Evolutionary conservation across 1,284 basidiomycete species (phyloP).

Genomic region (Psilocybe mexicana): DNA sequence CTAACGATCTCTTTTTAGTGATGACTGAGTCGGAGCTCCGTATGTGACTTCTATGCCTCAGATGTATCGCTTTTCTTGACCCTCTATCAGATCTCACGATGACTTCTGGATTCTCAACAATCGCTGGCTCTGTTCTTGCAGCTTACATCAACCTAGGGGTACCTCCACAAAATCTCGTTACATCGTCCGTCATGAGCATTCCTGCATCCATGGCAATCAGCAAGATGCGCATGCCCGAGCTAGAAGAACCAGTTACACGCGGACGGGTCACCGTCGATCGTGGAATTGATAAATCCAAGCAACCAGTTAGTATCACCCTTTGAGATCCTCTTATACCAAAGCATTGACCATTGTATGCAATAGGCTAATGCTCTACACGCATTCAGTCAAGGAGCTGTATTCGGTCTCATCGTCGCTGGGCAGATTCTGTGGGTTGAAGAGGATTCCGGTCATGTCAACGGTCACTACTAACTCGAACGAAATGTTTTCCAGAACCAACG

Average conservation of each 20-base stretch:
- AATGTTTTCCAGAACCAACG: constrained; percentile 56
- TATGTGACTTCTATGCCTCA: background rate
- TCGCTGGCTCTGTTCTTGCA: constrained; percentile 85
- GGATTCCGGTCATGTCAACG: background rate
- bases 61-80: background rate
- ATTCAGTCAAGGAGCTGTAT: constrained; percentile 84
- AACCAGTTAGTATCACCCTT: constrained; percentile 39
- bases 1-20: constrained; percentile 32
- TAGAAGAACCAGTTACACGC: constrained; percentile 83
- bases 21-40: constrained; percentile 64
- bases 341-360: constrained; percentile 15
- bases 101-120: constrained; percentile 91
- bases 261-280: constrained; percentile 80
- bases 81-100: constrained; percentile 65
- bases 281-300: constrained; percentile 54
- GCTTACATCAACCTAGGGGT: constrained; percentile 87
- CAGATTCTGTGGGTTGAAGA: constrained; percentile 67
- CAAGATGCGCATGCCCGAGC: constrained; percentile 84
- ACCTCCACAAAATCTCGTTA: constrained; percentile 80
- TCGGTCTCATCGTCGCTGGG: constrained; percentile 85
- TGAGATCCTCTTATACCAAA: background rate
- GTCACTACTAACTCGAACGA: background rate
- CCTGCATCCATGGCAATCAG: constrained; percentile 91
- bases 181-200: constrained; percentile 93
- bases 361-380: constrained; percentile 84